These are phyloP conservation scores for Pseudognaphalium luteoalbum DNA, from an alignment of 129 eudicot genomes.

Conservation along the genomic window DNA sequence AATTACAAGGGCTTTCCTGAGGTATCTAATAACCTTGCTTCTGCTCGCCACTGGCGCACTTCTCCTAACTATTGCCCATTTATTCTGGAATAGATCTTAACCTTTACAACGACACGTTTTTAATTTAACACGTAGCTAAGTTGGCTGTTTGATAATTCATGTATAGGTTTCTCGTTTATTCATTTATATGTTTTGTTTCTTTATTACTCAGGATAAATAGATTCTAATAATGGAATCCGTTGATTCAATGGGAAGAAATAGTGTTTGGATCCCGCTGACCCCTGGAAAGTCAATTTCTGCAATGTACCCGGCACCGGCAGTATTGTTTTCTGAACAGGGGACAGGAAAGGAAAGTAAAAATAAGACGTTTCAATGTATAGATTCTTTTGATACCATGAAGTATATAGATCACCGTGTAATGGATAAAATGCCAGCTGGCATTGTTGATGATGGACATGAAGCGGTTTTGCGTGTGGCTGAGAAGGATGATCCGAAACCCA, in stretches of 20 bases:
- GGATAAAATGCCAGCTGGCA: slow-evolving; percentile 7
- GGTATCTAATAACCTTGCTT: too few species aligned
- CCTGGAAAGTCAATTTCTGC: slow-evolving; percentile 34
- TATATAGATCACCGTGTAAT: slow-evolving; percentile 2
- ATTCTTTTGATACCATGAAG: neutral
- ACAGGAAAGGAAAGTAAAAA: slow-evolving; percentile 13
- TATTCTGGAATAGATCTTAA: too few species aligned
- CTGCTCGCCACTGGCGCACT: too few species aligned
- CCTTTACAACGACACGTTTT: neutral
- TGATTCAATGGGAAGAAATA: slow-evolving; percentile 33
- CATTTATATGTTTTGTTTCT: slow-evolving; percentile 10
- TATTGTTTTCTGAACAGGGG: slow-evolving; percentile 23
- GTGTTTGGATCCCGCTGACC: slow-evolving; percentile 37
- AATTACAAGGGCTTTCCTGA: too few species aligned
- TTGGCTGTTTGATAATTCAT: neutral
- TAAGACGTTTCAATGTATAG: slow-evolving; percentile 10
- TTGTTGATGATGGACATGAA: slow-evolving; percentile 24
- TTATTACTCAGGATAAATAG: neutral
- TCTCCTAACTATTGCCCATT: too few species aligned
- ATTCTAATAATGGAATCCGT: slow-evolving; percentile 33
- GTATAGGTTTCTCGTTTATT: neutral
- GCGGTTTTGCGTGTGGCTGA: slow-evolving; percentile 10
- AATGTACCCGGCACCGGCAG: neutral
- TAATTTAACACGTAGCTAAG: neutral
- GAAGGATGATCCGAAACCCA: slow-evolving; percentile 18